Evolutionary conservation across 441 rosid species (phyloP), one percentile per base, ranked within the genome.

Genomic region (Euphorbia schlechtendalii): DNA sequence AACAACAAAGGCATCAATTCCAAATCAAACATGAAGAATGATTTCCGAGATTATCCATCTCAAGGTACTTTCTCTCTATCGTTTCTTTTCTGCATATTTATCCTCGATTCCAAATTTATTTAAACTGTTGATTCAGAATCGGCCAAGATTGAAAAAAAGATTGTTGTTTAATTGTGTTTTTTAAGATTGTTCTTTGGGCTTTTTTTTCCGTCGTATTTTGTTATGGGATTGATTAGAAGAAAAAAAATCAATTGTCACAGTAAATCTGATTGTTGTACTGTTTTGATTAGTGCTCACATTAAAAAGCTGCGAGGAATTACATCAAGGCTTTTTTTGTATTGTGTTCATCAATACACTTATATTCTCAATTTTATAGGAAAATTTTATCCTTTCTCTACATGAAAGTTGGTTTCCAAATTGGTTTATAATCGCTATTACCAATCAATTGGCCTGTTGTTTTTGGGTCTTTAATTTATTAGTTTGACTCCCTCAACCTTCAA

Each of bases 21-120:
- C 56, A 51, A 64, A 34, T 67, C 67, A 73, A 49, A 70, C 3
- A 66, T 67, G 54, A 32, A 59, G 56, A 32, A 0, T 13, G 52
- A 45, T 32, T 49, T 70, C n/a, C 73, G 65, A 30, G 69, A 77
- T 56, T 65, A 64, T 56, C 59, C 61, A 28, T 71, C 46, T 54
- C 38, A 71, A 56, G 77, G 77, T 73, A n/a, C 21, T 56, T n/a
- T 64, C 62, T 52, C 53, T 22, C 10, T 12, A 22, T 45, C 24
- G 10, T 32, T 34, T 34, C 1, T 32, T 62, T 48, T 36, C 22
- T 27, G 25, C 3, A 8, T 41, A 34, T 60, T 32, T 40, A 34
- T 52, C 13, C 18, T 8, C 41, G 12, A 17, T 63, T 17, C 58
- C 49, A 11, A 54, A 49, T 32, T 54, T 34, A 21, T 2, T 43